phyloP scores from a whole-genome alignment of 805 yeast species.

The Scheffersomyces stipitis region DNA sequence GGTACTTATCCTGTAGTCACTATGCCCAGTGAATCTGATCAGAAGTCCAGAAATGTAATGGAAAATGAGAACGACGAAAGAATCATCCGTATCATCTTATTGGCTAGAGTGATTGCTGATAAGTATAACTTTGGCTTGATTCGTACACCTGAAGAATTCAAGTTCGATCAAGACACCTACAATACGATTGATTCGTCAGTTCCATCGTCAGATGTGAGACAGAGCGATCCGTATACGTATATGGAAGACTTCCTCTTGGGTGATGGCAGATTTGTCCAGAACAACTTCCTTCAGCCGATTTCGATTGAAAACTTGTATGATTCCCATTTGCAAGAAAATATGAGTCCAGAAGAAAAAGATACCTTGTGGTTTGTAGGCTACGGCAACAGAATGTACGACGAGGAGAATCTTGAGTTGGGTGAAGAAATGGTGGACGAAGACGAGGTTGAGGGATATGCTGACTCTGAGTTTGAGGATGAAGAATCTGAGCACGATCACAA shows the following conservation, averaged over 20 bases:
- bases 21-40: conserved; percentile 6
- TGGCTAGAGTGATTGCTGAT: conserved; percentile 54
- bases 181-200: conserved; percentile 22
- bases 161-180: conserved; percentile 33
- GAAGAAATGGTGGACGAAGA: conserved; percentile 23
- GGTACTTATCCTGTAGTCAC: conserved; percentile 45
- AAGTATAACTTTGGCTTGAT: conserved; percentile 52
- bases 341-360: conserved; percentile 20
- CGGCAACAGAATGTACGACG: conserved; percentile 11
- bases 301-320: conserved; percentile 27
- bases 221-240: conserved; percentile 22
- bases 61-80: conserved; percentile 50
- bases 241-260: conserved; percentile 36
- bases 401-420: conserved; percentile 17
- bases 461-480: conserved; percentile 33
- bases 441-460: conserved; percentile 23
- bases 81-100: conserved; percentile 48
- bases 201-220: conserved; percentile 14
- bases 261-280: conserved; percentile 43
- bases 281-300: conserved; percentile 38
- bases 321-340: conserved; percentile 7
- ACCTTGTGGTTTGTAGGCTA: conserved; percentile 19
- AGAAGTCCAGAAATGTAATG: conserved; percentile 20
- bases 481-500: conserved; percentile 16
- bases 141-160: conserved; percentile 46